These are phyloP conservation scores for Immersiporthe knoxdaviesiana DNA, from an alignment of 2,329 filamentous ascomycete species.

Conservation along the genomic window DNA sequence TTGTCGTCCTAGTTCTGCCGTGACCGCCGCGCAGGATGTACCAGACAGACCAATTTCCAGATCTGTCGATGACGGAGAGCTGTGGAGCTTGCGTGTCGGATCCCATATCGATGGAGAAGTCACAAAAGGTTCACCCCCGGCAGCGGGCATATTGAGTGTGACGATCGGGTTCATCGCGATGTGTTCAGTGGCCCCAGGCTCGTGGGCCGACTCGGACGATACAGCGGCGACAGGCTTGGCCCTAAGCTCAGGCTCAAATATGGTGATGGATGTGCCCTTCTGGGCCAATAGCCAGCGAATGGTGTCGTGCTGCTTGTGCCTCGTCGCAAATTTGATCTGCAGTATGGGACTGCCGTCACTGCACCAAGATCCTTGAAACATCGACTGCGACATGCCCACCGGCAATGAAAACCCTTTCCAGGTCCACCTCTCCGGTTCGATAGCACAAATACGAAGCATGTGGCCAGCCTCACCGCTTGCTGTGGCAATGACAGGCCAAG, in stretches of 20 bases:
- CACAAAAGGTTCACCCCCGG: constrained; percentile 57
- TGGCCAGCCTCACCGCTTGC: constrained; percentile 62
- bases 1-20: constrained; percentile 40
- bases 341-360: constrained; percentile 54
- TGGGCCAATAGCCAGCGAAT: constrained; percentile 59
- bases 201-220: constrained; percentile 25
- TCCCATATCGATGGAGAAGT: constrained; percentile 67
- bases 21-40: constrained; percentile 50
- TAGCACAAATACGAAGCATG: constrained; percentile 56
- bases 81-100: constrained; percentile 56
- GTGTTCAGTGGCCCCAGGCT: constrained; percentile 46
- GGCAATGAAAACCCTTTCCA: constrained; percentile 46
- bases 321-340: constrained; percentile 53
- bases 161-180: constrained; percentile 61
- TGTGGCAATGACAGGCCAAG: constrained; percentile 48
- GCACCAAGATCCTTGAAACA: constrained; percentile 55
- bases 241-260: constrained; percentile 56
- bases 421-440: constrained; percentile 56
- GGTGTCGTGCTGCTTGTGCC: constrained; percentile 41
- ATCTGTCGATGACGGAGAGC: constrained; percentile 67
- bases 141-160: constrained; percentile 54
- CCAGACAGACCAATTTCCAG: constrained; percentile 71
- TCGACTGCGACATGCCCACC: constrained; percentile 15
- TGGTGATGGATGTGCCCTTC: constrained; percentile 53
- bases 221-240: constrained; percentile 39